Base-by-base conservation (phyloP, 164 flowering plant species). In the Vitis labrusca region DNA sequence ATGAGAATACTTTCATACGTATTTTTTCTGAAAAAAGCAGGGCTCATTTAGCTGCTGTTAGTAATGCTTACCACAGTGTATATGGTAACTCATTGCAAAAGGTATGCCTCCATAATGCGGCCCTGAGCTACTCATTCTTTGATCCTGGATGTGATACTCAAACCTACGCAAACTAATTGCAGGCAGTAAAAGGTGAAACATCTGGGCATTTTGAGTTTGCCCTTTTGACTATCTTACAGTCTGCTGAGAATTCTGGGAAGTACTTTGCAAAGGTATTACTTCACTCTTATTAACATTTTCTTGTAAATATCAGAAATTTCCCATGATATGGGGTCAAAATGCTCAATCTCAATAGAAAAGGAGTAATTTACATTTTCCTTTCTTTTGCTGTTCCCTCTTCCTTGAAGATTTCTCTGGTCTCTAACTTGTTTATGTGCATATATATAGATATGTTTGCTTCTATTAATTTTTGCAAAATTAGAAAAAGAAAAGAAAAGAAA, bases 171-270 rank as follows among this genome's bases (percentile, higher is more conserved):
- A 37, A 3, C 2, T 56, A 14, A 9, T 70, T 76, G 69, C 81
- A 91, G 98, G 97, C 85, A 6, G 69, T 93, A n/a, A 89, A 85
- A 76, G 78, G 69, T 3, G 98, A 91, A 80, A 89, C 93, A 23
- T 90, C 94, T 6, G 95, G 92, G 61, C 5, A 61, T 16, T 85
- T 91, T 68, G 81, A 77, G 76, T 69, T 63, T 72, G 92, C 69
- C 2, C 94, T 91, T 54, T 56, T 88, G 79, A 75, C 94, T 13
- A 89, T 91, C 55, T 14, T 89, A 53, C 75, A 68, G 61, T 89
- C 90, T 79, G 88, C 93, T 10, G 83, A 82, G 27, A 85, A 89
- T 76, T 89, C 94, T 56, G 86, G 78, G 12, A 81, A 64, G 66
- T 89, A 82, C 76, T 90, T 87, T 72, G 90, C 97, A 5, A 90